Evolutionary conservation across 2,329 filamentous ascomycete genomes (phyloP).

Genomic region (Drechmeria coniospora): DNA sequence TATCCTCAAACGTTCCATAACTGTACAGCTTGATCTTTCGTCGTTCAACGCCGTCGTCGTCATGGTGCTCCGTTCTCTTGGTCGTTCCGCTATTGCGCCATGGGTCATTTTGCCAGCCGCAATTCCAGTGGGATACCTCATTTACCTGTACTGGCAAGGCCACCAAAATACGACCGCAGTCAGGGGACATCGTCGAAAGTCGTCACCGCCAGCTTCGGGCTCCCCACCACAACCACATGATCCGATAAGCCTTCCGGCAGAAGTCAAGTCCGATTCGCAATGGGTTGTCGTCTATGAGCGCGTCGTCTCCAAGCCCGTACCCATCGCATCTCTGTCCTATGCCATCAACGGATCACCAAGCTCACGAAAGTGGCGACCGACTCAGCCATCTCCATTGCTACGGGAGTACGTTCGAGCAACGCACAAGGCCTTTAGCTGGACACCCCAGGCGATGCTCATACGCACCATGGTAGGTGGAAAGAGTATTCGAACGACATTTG

Average conservation of each 20-base stretch:
- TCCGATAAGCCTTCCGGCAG: slow-evolving; percentile 7
- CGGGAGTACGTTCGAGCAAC: slow-evolving; percentile 12
- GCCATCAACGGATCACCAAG: neutral
- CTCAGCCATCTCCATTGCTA: slow-evolving; percentile 8
- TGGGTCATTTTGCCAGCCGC: no score
- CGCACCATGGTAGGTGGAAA: slow-evolving; percentile 9
- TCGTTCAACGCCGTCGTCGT: no score
- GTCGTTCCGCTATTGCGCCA: no score
- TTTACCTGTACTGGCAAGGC: slow-evolving; percentile 4
- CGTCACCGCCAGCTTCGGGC: no score
- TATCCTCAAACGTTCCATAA: no score
- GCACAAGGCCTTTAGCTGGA: slow-evolving; percentile 16
- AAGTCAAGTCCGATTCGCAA: slow-evolving; percentile 7
- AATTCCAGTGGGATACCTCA: no score
- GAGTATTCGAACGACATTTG: slow-evolving; percentile 10
- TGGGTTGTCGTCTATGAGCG: slow-evolving; percentile 15
- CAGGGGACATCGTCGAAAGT: no score
- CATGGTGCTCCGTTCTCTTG: no score
- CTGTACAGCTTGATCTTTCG: no score
- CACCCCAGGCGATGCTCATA: slow-evolving; percentile 16
- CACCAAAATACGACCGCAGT: slow-evolving; percentile 4
- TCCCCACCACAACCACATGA: slow-evolving; percentile 1
- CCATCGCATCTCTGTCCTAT: slow-evolving; percentile 3
- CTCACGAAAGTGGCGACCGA: neutral
- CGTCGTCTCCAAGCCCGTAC: slow-evolving; percentile 10